Conservation (phyloP, 75 land plant genomes). For the Selaginella moellendorffii region DNA sequence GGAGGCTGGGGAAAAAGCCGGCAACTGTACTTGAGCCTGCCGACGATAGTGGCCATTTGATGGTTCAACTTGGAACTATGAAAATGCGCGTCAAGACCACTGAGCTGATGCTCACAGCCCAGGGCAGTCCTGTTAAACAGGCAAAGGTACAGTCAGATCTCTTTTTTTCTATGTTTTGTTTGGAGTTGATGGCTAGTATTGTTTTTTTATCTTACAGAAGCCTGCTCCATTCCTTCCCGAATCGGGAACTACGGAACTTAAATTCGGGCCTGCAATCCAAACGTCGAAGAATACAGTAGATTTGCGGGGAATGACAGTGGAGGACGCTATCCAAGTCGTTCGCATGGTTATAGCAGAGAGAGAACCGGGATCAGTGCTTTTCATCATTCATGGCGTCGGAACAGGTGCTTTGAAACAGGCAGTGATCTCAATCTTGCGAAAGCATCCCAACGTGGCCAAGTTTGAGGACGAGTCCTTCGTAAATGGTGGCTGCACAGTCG, state of each 20-base stretch:
- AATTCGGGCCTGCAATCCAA: constrained; percentile 40
- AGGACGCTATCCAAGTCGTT: constrained; percentile 46
- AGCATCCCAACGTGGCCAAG: constrained; percentile 55
- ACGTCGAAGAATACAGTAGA: constrained; percentile 69
- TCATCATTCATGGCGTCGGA: constrained; percentile 73
- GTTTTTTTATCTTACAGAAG: not conserved
- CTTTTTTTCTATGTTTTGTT: no score
- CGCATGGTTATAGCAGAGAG: constrained; percentile 31
- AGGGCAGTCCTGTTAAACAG: not conserved
- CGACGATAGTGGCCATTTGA: constrained; percentile 36
- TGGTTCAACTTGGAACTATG: constrained; percentile 62
- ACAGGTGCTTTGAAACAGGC: constrained; percentile 65
- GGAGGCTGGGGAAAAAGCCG: constrained; percentile 47
- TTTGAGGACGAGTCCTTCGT: constrained; percentile 62
- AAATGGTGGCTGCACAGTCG: constrained; percentile 75
- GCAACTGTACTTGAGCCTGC: constrained; percentile 63
- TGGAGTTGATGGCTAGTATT: no score
- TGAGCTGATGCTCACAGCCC: constrained; percentile 16
- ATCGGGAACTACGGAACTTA: not conserved
- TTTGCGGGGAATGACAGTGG: constrained; percentile 60
- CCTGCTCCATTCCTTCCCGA: not conserved
- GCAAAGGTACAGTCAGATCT: not conserved
- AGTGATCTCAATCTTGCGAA: constrained; percentile 33
- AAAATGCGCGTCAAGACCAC: constrained; percentile 38
- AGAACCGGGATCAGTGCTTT: constrained; percentile 34